Base-by-base conservation (phyloP, 2,329 filamentous ascomycete species). In the Aspergillus unguis region DNA sequence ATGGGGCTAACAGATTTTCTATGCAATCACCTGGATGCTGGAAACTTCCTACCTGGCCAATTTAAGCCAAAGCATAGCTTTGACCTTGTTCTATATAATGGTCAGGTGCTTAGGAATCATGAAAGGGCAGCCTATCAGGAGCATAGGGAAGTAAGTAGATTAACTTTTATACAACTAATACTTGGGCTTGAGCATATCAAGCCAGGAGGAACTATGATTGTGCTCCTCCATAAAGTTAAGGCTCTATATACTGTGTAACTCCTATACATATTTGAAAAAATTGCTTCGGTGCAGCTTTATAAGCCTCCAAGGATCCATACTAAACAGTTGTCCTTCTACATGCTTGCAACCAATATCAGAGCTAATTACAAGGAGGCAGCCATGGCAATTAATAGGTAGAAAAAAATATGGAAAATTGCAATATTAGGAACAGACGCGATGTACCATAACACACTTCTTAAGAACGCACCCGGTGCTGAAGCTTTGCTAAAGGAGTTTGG, bases 271-370 rank as follows among this genome's bases (percentile, higher is more conserved):
- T 77, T 83, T 37, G 57, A 48, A 10, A 59, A 63, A n/a, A 79
- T 83, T 50, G 65, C 77, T 0, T 41, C 60, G 0, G 58, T 82
- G 0, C 38, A 52, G 25, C 56, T 81, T 0, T 77, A 72, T 61
- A 84, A 83, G 59, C 77, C 77, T 0, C 56, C 6, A 1, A 61
- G 6, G 1, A 58, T 53, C 2, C 77, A 83, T 52, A 61, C 58
- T 1, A 76, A 64, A 23, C 65, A 74, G 3, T 78, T 75, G 0
- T 81, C 78, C 0, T 84, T 82, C 56, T 83, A 84, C 58, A 66
- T 82, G 60, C 54, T 83, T 7, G 79, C 79, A 2, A 72, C 62
- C 1, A 58, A 74, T 3, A 65, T 83, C 0, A 64, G 71, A 38
- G 65, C 66, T 4, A 37, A 63, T 3, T 53, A 56, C 17, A 40